Evolutionary conservation across 331 rosid genomes (phyloP).

Genomic region (Malus hybrid): DNA sequence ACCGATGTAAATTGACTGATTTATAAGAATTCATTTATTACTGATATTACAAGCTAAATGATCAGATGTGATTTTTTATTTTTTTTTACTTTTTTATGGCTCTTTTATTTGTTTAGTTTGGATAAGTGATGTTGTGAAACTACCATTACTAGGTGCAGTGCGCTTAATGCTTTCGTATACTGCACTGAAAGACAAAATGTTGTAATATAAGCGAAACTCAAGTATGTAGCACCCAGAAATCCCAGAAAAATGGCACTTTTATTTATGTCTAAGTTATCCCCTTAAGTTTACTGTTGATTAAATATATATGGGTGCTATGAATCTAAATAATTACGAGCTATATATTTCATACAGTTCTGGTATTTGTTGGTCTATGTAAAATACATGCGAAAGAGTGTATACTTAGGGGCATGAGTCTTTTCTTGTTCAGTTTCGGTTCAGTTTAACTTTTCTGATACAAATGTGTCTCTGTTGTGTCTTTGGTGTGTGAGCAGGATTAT

Average conservation of each 20-base stretch:
- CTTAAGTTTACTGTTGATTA: not conserved
- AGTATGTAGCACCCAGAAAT: not conserved
- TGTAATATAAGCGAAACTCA: not conserved
- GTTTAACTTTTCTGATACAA: not conserved
- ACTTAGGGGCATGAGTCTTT: not conserved
- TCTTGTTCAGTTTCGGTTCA: not conserved
- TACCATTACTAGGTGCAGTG: not conserved
- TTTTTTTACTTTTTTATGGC: not conserved
- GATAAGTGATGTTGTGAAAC: not conserved
- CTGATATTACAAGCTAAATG: not conserved
- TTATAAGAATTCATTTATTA: not conserved
- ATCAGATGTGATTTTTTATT: not conserved
- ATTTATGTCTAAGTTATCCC: not conserved
- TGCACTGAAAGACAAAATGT: not conserved
- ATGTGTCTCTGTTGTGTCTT: not conserved
- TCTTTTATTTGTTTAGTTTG: not conserved
- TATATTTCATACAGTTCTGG: not conserved
- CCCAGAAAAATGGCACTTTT: not conserved
- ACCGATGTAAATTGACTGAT: not conserved
- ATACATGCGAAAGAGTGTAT: not conserved
- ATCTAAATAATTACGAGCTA: not conserved
- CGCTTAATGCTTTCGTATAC: not conserved
- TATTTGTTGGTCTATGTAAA: not conserved
- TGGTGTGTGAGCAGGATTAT: slow-evolving; percentile 36
- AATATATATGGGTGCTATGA: not conserved